These are phyloP conservation scores for Magnolia officinalis DNA, from an alignment of 164 flowering plant species.

Conservation along the genomic window DNA sequence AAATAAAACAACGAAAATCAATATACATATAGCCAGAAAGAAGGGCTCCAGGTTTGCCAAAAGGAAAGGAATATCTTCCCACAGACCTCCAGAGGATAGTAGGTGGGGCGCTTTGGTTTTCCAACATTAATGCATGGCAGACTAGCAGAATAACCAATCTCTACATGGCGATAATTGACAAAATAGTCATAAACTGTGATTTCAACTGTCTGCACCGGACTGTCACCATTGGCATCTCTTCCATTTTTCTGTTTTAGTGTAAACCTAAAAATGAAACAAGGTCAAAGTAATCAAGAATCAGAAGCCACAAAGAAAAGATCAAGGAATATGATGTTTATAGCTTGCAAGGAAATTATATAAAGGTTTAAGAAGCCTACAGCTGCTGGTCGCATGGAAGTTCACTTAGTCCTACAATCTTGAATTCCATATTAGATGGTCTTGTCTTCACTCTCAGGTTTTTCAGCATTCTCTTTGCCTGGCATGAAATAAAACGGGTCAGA, in stretches of 20 bases:
- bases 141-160: constrained; percentile 38
- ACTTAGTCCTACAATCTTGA: constrained; percentile 82
- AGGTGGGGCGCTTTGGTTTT: constrained; percentile 59
- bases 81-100: constrained; percentile 60
- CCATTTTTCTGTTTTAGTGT: constrained; percentile 37
- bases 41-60: neutral
- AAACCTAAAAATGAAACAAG: constrained; percentile 33
- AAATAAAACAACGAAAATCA: neutral
- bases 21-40: neutral
- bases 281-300: neutral
- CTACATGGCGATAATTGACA: constrained; percentile 33
- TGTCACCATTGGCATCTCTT: constrained; percentile 26
- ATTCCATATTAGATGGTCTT: constrained; percentile 49
- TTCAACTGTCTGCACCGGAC: constrained; percentile 26
- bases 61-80: neutral
- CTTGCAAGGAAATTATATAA: neutral
- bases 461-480: constrained; percentile 65
- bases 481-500: neutral
- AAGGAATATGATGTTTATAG: neutral
- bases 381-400: constrained; percentile 63
- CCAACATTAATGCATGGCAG: constrained; percentile 72
- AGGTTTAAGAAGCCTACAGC: constrained; percentile 31
- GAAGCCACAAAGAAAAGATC: neutral
- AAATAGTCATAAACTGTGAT: constrained; percentile 65
- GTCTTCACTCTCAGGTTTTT: constrained; percentile 72